Evolutionary conservation across 495 filamentous ascomycete species (phyloP), one percentile per base, ranked within the genome.

Genomic region (Aspergillus asperescens): DNA sequence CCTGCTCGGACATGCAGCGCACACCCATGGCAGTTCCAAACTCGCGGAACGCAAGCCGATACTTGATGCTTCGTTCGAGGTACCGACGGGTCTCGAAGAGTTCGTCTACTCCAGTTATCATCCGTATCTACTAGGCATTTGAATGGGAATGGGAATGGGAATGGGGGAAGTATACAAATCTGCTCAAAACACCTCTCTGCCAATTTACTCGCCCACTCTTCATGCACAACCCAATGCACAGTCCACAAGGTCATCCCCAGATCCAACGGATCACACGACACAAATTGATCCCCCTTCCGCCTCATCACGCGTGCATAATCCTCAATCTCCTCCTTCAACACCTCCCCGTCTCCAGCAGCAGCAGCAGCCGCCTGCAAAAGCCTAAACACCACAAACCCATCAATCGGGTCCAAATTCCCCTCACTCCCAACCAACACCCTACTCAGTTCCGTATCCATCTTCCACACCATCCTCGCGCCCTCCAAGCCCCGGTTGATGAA

Each of bases 241-340:
- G 78, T 77, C 83, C 83, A 87, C 32, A 86, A 52, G 5, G 81
- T 76, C 83, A 86, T 85, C 0, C 83, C 83, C 47, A 85, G 59
- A 63, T 86, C 83, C 12, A 85, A 54, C 20, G 76, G 68, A 63
- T 85, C 83, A 5, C 53, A 62, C 46, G 79, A 80, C 1, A 76
- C 70, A 50, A 65, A 77, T 41, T 75, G 62, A 53, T 72, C 70
- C 1, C 74, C 76, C 46, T 76, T 77, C 0, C 66, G 61, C 28
- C 60, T 53, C 74, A 83, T 76, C n/a, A 85, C 72, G 22, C 68
- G 66, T n/a, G 65, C 60, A 57, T 86, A 87, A 54, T 85, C 79
- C 2, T 51, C 67, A 13, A 85, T 81, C 57, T 87, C 83, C 7
- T 71, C 52, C 0, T 62, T 50, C 34, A 85, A 63, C 4, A 72